These are phyloP conservation scores for Venturia carpophila DNA, from an alignment of 2,329 filamentous ascomycete species.

Conservation along the genomic window DNA sequence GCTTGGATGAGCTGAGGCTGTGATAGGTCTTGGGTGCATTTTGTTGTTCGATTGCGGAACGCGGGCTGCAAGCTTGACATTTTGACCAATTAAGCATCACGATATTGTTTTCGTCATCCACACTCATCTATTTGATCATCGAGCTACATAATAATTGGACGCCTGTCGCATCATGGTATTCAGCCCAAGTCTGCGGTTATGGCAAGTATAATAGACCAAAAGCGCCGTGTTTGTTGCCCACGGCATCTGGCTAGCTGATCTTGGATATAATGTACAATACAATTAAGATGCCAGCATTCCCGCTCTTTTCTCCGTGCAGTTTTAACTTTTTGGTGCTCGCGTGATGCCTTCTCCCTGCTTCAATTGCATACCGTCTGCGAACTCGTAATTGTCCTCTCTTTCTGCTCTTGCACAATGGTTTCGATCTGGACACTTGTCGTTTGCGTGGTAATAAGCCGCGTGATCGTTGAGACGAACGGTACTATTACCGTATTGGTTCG, in stretches of 20 bases:
- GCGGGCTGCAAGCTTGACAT: background rate
- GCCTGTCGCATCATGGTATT: background rate
- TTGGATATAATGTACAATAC: background rate
- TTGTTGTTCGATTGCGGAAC: background rate
- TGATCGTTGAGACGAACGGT: background rate
- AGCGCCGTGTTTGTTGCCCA: too few relatives aligned
- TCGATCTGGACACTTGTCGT: constrained; percentile 1
- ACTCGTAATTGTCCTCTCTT: constrained; percentile 10
- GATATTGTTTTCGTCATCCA: background rate
- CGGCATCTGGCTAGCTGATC: background rate
- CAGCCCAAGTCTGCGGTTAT: background rate
- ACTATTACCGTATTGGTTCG: too few relatives aligned
- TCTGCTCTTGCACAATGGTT: constrained; percentile 1
- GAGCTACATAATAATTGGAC: background rate
- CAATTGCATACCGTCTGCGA: constrained; percentile 6
- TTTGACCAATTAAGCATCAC: background rate
- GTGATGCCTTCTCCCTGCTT: background rate
- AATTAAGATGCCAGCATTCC: too few relatives aligned
- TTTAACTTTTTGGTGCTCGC: too few relatives aligned
- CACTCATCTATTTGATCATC: constrained; percentile 3
- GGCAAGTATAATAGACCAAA: background rate
- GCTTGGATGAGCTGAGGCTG: background rate
- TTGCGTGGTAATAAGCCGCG: background rate
- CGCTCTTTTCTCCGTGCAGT: too few relatives aligned
- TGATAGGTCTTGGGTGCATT: background rate